Evolutionary conservation across 2,329 filamentous ascomycete genomes (phyloP).

Genomic region (Blastomyces gilchristii): DNA sequence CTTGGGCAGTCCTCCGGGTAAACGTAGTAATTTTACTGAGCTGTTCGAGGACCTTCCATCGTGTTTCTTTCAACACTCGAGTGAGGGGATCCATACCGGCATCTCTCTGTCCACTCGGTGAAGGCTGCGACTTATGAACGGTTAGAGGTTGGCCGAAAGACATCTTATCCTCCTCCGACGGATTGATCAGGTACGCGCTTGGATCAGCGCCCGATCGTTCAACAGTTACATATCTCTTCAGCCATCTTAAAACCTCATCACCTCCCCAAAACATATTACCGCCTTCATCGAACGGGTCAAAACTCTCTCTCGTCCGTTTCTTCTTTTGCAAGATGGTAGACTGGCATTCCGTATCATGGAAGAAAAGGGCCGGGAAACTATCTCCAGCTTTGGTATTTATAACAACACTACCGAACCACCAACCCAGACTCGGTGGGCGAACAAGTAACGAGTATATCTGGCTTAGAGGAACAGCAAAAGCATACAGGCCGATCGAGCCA

Average conservation of each 20-base stretch:
- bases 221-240: conserved; percentile 71
- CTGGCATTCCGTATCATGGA: conserved; percentile 94
- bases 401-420: conserved; percentile 96
- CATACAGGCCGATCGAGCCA: conserved; percentile 64
- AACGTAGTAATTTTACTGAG: conserved; percentile 97
- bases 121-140: conserved; percentile 28
- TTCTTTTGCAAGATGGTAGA: conserved; percentile 92
- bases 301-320: conserved; percentile 68
- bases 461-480: conserved; percentile 82
- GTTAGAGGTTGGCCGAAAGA: conserved; percentile 54
- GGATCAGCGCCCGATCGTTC: conserved; percentile 78
- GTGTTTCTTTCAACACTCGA: conserved; percentile 86
- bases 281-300: conserved; percentile 78
- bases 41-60: conserved; percentile 94
- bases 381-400: conserved; percentile 87
- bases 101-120: conserved; percentile 38
- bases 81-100: conserved; percentile 84
- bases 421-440: conserved; percentile 82
- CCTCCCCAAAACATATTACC: conserved; percentile 91
- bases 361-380: conserved; percentile 90
- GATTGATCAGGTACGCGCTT: conserved; percentile 85
- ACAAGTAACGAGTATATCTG: conserved; percentile 86
- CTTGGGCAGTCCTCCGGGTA: conserved; percentile 80
- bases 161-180: conserved; percentile 69
- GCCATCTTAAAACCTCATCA: conserved; percentile 86